These are phyloP conservation scores for Leccinellum rugosiceps DNA, from an alignment of 768 basidiomycete species.

Conservation along the genomic window DNA sequence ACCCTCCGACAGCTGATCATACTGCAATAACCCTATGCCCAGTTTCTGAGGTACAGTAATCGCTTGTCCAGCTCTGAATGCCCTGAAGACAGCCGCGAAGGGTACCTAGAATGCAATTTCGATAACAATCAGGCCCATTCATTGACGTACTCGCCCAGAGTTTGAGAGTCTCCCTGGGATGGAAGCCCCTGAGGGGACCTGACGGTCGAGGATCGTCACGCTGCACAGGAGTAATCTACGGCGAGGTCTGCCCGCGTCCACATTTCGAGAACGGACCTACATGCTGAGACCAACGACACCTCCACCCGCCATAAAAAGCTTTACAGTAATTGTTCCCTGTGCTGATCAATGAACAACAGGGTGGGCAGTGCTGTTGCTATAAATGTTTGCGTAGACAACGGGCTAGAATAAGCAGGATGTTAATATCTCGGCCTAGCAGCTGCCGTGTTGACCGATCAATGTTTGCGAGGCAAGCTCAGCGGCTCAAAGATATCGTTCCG, in stretches of 20 bases:
- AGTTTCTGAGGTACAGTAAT: neutral
- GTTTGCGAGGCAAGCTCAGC: neutral
- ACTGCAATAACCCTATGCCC: neutral
- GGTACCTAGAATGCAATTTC: neutral
- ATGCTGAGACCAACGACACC: neutral
- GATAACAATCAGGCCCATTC: neutral
- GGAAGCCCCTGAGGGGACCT: neutral
- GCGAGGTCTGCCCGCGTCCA: conserved; percentile 5
- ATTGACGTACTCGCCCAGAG: neutral
- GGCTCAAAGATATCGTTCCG: neutral
- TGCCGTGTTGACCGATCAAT: neutral
- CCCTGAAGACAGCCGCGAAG: neutral
- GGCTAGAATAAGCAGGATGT: neutral
- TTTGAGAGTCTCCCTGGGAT: neutral
- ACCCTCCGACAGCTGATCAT: neutral
- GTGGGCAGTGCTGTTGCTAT: neutral
- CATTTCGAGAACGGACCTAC: neutral
- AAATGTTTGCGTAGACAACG: conserved; percentile 1
- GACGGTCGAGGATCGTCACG: neutral
- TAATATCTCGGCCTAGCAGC: conserved; percentile 10
- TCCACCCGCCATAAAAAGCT: no score
- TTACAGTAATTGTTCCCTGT: neutral
- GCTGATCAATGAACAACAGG: neutral
- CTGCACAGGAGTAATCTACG: neutral
- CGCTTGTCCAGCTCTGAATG: neutral